Conservation (phyloP, 768 basidiomycete genomes). For the Leccinum broughii region DNA sequence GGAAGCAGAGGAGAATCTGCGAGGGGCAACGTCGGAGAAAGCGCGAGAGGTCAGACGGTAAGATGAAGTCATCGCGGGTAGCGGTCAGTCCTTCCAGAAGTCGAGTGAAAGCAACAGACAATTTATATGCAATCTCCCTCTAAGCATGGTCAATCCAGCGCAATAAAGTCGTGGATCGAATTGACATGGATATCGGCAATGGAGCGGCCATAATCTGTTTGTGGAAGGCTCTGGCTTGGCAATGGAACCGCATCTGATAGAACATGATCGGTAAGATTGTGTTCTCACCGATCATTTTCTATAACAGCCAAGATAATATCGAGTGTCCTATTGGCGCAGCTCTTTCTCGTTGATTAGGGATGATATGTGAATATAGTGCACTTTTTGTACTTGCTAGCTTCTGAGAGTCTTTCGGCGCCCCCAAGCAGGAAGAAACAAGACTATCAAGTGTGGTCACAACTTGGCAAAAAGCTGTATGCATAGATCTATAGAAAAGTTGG, state of each 20-base stretch:
- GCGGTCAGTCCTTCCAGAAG: background rate
- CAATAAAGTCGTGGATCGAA: background rate
- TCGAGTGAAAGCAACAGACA: background rate
- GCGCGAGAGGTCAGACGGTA: constrained; percentile 10
- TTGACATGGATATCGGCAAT: constrained; percentile 18
- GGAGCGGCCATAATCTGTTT: constrained; percentile 21
- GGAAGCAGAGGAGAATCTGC: constrained; percentile 12
- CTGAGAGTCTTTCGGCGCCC: background rate
- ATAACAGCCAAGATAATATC: background rate
- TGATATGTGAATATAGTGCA: background rate
- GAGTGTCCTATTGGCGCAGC: background rate
- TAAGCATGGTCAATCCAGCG: background rate
- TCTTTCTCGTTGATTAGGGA: background rate
- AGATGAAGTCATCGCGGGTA: constrained; percentile 19
- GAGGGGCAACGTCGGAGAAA: constrained; percentile 9
- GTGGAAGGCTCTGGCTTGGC: background rate
- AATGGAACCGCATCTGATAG: background rate
- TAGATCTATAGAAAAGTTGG: background rate
- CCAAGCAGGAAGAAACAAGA: background rate
- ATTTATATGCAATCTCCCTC: constrained; percentile 21
- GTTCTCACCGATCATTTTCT: background rate
- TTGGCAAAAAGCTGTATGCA: background rate
- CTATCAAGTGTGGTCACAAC: background rate
- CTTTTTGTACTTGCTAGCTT: constrained; percentile 2
- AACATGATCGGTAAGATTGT: background rate